Evolutionary conservation across 345 rosid species (phyloP), one percentile per base, ranked within the genome.

Genomic region (rapeseed (Brassica napus)): DNA sequence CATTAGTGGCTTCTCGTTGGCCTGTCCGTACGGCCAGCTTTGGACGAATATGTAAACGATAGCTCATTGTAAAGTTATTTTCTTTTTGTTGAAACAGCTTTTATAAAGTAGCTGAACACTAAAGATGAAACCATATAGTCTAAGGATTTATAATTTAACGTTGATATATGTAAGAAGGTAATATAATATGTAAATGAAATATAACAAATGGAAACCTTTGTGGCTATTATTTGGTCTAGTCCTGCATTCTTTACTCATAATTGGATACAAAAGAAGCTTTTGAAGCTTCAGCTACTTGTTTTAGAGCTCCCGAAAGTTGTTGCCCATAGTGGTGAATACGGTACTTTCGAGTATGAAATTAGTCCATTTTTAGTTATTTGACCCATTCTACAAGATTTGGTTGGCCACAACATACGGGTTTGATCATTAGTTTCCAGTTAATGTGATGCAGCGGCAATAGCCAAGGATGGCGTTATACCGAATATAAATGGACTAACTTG

Each of bases 31-130:
- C 11, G 67, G 67, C 39, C 39, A 62, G 11, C 39, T 62, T 6
- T 62, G 67, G 23, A 62, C 39, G 66, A 62, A 62, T 62, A 62
- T 62, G 66, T 30, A 30, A 30, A 30, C 39, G 10, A 62, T 62
- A 30, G 39, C 39, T 62, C 16, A 6, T 14, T 62, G 31, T 30
- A 30, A 62, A 62, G 67, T 59, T 59, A 24, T 59, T 24, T 59
- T 24, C 15, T 59, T 59, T 11, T 11, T 59, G 4, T 24, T 24
- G 64, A 26, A 59, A 59, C 32, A 24, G n/a, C 32, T 24, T 59
- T 24, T 10, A 24, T 10, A 59, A 59, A 11, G 64, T 11, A 24
- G 32, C n/a, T 10, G 8, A 24, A 59, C n/a, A 24, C 64, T 15
- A 54, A 26, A 58, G 24, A 24, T 11, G 26, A 59, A 10, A 54